These are phyloP conservation scores for Bacidia gigantensis DNA, from an alignment of 495 filamentous ascomycete genomes.

Conservation along the genomic window DNA sequence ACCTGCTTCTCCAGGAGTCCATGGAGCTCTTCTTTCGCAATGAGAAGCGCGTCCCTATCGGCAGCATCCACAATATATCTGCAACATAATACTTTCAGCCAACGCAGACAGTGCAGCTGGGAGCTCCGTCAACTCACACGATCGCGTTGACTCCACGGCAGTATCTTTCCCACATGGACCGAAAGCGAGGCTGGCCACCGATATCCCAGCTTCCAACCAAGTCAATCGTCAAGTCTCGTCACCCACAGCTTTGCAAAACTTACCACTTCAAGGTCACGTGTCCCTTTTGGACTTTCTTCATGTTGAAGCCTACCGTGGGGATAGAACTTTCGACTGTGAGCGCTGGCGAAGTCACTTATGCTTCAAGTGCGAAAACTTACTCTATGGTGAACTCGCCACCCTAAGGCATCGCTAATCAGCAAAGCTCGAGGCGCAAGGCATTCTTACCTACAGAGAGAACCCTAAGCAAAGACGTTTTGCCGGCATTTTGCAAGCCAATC, in stretches of 20 bases:
- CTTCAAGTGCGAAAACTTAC: conserved; percentile 45
- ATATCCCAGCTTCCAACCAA: conserved; percentile 64
- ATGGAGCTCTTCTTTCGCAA: conserved; percentile 85
- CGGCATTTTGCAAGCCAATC: conserved; percentile 97
- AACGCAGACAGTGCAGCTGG: neutral
- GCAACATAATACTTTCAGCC: conserved; percentile 18
- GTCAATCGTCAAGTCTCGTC: neutral
- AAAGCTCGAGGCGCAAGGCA: conserved; percentile 9
- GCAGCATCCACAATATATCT: conserved; percentile 93
- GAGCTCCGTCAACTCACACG: conserved; percentile 39
- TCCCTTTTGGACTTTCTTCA: conserved; percentile 94
- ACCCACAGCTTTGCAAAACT: conserved; percentile 13
- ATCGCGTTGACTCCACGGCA: conserved; percentile 96
- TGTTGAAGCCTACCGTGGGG: conserved; percentile 96
- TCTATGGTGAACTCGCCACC: conserved; percentile 98
- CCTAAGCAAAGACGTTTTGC: conserved; percentile 87
- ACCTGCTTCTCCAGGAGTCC: conserved; percentile 71
- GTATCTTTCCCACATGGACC: conserved; percentile 98
- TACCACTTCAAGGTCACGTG: conserved; percentile 97
- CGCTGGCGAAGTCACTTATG: neutral
- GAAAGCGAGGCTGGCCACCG: conserved; percentile 91
- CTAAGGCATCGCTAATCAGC: conserved; percentile 34
- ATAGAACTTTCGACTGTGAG: conserved; percentile 58
- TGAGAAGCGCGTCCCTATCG: conserved; percentile 64
- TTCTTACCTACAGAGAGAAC: conserved; percentile 72